Evolutionary conservation across 192 early-diverging fungal genomes (phyloP).

Genomic region (Ambispora gerdemannii): DNA sequence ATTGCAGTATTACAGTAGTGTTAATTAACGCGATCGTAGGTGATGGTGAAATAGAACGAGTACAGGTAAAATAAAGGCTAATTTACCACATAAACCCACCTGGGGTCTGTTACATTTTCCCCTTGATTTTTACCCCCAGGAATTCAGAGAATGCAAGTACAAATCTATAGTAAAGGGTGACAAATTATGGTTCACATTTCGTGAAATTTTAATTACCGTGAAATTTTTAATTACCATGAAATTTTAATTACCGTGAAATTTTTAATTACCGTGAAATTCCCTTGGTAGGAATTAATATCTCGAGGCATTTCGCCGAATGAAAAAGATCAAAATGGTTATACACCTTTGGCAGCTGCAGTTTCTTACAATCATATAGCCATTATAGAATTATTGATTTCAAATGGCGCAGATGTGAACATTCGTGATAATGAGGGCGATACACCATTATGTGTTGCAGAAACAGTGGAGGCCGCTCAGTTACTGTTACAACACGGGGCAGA

Average conservation of each 20-base stretch:
- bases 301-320: constrained; percentile 56
- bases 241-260: too few species aligned
- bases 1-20: too few species aligned
- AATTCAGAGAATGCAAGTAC: too few species aligned
- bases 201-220: too few species aligned
- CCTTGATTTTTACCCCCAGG: too few species aligned
- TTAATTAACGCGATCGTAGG: not conserved
- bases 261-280: too few species aligned
- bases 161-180: not conserved
- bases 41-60: constrained; percentile 24
- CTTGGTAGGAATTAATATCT: constrained; percentile 44
- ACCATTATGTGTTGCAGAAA: constrained; percentile 73
- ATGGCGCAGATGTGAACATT: constrained; percentile 66
- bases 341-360: constrained; percentile 72
- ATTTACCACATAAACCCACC: too few species aligned
- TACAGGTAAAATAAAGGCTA: constrained; percentile 21
- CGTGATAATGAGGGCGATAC: constrained; percentile 79
- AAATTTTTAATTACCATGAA: too few species aligned
- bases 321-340: constrained; percentile 79
- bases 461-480: constrained; percentile 61
- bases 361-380: constrained; percentile 70
- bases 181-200: not conserved
- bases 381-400: constrained; percentile 60
- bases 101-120: too few species aligned
- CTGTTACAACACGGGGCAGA: constrained; percentile 73